Conservation (phyloP, 2,329 filamentous ascomycete species). For the Fulvia fulva region DNA sequence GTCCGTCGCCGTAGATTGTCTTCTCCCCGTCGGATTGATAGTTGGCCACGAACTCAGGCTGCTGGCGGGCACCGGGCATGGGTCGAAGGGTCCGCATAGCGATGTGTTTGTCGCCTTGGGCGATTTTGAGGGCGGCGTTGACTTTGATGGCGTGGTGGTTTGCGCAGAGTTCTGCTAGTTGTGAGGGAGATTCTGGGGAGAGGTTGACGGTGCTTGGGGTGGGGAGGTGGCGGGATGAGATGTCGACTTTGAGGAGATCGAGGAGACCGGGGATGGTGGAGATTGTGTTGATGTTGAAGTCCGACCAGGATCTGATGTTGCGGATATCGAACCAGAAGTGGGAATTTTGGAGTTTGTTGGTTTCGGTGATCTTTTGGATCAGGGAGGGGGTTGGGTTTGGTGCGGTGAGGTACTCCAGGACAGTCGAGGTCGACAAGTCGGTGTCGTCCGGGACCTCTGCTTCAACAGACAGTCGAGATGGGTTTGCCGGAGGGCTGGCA, state of each 20-base stretch:
- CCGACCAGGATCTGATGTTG: conserved; percentile 76
- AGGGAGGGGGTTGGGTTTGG: conserved; percentile 78
- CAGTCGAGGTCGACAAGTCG: conserved; percentile 56
- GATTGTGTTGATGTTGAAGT: conserved; percentile 71
- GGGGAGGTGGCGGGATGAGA: conserved; percentile 60
- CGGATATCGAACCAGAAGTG: conserved; percentile 97
- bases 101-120: conserved; percentile 65
- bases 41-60: conserved; percentile 64
- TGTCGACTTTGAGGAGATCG: conserved; percentile 60
- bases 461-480: conserved; percentile 42
- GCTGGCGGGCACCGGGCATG: conserved; percentile 45
- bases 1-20: conserved; percentile 44
- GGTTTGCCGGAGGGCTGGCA: conserved; percentile 38
- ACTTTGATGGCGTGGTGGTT: conserved; percentile 80
- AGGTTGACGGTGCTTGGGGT: conserved; percentile 57
- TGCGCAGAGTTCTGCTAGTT: conserved; percentile 70
- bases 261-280: conserved; percentile 68
- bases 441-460: conserved; percentile 34
- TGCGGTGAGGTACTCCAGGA: conserved; percentile 72
- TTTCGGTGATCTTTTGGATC: conserved; percentile 68
- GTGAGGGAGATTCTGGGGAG: conserved; percentile 63
- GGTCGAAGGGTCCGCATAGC: conserved; percentile 40
- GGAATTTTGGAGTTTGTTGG: conserved; percentile 65
- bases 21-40: conserved; percentile 52
- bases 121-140: conserved; percentile 76